These are phyloP conservation scores for Hanseniaspora osmophila DNA, from an alignment of 805 yeast species.

Conservation along the genomic window DNA sequence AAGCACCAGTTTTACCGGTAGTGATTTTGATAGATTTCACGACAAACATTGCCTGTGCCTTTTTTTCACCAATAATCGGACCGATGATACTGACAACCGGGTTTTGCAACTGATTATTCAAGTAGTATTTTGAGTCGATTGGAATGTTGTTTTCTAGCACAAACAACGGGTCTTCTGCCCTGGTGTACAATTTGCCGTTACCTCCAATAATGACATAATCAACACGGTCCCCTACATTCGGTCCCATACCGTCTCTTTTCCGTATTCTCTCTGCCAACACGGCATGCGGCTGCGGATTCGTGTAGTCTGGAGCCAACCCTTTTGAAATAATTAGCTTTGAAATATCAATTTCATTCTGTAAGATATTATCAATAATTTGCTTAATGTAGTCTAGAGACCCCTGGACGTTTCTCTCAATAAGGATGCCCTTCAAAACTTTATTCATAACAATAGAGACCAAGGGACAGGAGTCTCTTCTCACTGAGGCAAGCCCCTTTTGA, in stretches of 20 bases:
- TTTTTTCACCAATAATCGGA: constrained; percentile 80
- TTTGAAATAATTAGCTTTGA: constrained; percentile 90
- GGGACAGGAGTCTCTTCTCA: constrained; percentile 92
- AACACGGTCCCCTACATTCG: constrained; percentile 92
- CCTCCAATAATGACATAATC: constrained; percentile 88
- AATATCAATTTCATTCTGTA: constrained; percentile 84
- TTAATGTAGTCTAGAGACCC: constrained; percentile 80
- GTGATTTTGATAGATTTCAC: constrained; percentile 31
- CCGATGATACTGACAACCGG: constrained; percentile 89
- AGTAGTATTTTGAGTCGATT: constrained; percentile 84
- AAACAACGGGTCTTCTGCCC: constrained; percentile 91
- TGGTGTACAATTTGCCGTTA: constrained; percentile 76
- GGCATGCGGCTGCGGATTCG: constrained; percentile 94
- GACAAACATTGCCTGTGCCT: constrained; percentile 64
- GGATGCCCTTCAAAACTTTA: constrained; percentile 67
- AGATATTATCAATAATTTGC: constrained; percentile 71
- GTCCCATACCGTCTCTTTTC: constrained; percentile 96
- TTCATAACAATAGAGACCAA: constrained; percentile 91
- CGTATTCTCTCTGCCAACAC: constrained; percentile 92
- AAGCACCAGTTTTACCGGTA: constrained; percentile 65
- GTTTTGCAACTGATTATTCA: constrained; percentile 84
- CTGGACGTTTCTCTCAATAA: constrained; percentile 75
- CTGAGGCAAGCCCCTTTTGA: constrained; percentile 96
- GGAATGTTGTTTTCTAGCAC: constrained; percentile 87
- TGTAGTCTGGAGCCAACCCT: constrained; percentile 81